Evolutionary conservation across 805 yeast species (phyloP), one percentile per base, ranked within the genome.

Genomic region (Ogataea haglerorum): DNA sequence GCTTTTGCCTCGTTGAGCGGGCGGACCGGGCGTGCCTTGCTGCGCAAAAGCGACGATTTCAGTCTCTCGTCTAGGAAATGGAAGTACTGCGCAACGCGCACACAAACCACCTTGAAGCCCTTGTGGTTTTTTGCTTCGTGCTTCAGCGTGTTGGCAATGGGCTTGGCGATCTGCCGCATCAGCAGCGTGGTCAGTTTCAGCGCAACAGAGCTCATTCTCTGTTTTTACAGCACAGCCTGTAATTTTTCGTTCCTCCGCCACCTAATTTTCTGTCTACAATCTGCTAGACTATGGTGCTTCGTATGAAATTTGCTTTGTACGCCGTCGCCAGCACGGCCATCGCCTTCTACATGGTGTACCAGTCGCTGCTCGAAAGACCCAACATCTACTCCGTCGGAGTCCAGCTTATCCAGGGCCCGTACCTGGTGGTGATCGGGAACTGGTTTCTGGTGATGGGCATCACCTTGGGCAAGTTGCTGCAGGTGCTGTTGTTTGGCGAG

Each of bases 1-100:
- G 96, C 95, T 54, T 78, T 81, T 10, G 79, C 76, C 50, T 86
- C 95, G 57, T 85, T 86, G 57, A 87, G 70, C 0, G 95, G 95
- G 34, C 95, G 72, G 7, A 86, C 74, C 51, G 73, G 75, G 34
- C 74, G 60, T 22, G 70, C 66, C 40, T 65, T 65, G 40, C 73
- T 76, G 14, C 85, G 84, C 46, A 78, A 57, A 30, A 85, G 67
- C 27, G 74, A 68, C 73, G 76, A 71, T 37, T 90, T 72, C 43
- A 87, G 63, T 23, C 63, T 65, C 36, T 79, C 68, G 53, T 87
- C 95, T 5, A 84, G 67, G 30, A 68, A 69, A 54, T 87, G 95
- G 19, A 86, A 58, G 16, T 71, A 58, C 60, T 87, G 95, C 2
- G 95, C 95, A 19, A 85, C 67, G 9, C 60, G 58, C 14, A 87